Base-by-base conservation (phyloP, 2,329 filamentous ascomycete species). In the Passalora sequoiae region DNA sequence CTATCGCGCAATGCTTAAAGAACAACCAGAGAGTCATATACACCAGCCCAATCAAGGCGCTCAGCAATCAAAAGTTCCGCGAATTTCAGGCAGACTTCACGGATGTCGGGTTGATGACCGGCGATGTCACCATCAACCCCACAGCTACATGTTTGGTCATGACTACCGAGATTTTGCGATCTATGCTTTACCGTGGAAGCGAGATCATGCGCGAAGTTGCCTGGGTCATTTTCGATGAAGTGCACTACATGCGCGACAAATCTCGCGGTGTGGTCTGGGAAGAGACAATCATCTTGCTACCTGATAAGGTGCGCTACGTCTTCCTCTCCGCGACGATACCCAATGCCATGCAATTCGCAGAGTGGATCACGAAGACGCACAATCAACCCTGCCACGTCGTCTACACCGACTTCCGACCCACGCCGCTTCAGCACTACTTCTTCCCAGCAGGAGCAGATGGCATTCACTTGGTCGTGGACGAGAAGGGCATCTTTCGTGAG, bases 171-270 rank as follows among this genome's bases (percentile, higher is more conserved):
- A 98, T 98, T 88, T 69, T 98, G 63, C 84, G 92, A 37, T 97
- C 91, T 13, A 98, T 98, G 92, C 66, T 98, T 69, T 98, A 98
- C 67, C 80, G 92, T 56, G 92, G 92, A 47, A 97, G 92, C 0
- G 92, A 98, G 70, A 97, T 98, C 54, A 98, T 98, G 91, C 88
- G 92, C 55, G 92, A 98, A 71, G 94, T 98, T 1, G 89, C 86
- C 10, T 98, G 92, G 92, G 94, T 98, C 1, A 75, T 98, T 2
- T 98, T 98, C 58, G 92, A 98, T 67, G 92, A 98, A 67, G 94
- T 98, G 50, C 92, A 98, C 68, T 98, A 98, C 69, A 84, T 98
- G 81, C 82, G 92, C 60, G 92, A 98, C 68, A 94, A 94, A 68
- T 74, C 66, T 68, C 79, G 92, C 68, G 92, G 92, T 72, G 92